Evolutionary conservation across 768 basidiomycete genomes (phyloP), one percentile per base, ranked within the genome.

Genomic region (Naganishia onofrii): DNA sequence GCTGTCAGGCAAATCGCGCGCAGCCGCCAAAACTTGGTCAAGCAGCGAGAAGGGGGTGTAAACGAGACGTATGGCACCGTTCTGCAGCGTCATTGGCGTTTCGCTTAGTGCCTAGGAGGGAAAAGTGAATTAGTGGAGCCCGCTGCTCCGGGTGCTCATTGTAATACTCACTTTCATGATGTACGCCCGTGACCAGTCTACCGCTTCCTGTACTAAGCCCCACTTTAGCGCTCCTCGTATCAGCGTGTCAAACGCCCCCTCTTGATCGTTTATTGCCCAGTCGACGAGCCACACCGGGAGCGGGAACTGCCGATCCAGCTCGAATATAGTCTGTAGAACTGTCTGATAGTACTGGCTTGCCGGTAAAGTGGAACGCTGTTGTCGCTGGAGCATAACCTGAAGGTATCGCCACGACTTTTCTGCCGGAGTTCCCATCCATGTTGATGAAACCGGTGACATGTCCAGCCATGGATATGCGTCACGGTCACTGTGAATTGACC

Each of bases 361-460:
- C 17, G 87, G 83, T 75, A 13, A 83, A 84, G 77, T 99, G 95
- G 86, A 57, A 88, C 87, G 68, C 88, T 86, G 71, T 97, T 83
- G 23, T 88, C 86, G 38, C 23, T 63, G 60, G 7, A 63, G 60
- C 60, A 63, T 63, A 26, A 42, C 85, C 72, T 92, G 89, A 54
- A 99, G 85, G 79, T 93, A 93, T 76, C 90, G 86, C 91, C 93
- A 93, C 5, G 88, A 92, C 71, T 90, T 86, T 73, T 91, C 89
- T 42, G 88, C 85, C 21, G 88, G 83, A 7, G 89, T 86, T 4
- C 94, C 94, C 23, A 89, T 85, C 89, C 95, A 95, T 0, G 90
- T 89, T 1, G 88, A 85, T 12, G 91, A 77, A 19, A 75, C 58
- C 3, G 77, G 75, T 9, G 78, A 79, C 21, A 68, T 52, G n/a